Conservation (phyloP, 805 yeast genomes). For the Dipodascus geniculatus region DNA sequence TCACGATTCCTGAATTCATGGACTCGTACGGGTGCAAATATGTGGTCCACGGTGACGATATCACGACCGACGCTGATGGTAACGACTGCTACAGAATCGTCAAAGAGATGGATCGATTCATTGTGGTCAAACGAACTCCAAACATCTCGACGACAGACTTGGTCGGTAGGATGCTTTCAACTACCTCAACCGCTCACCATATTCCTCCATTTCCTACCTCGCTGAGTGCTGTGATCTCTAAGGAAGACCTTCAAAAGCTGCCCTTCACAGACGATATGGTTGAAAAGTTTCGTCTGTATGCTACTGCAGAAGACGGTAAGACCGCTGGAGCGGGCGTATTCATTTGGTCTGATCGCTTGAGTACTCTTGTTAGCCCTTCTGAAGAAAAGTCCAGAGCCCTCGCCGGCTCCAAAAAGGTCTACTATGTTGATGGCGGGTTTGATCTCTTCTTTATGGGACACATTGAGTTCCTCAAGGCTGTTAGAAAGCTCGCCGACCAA, state of each 20-base stretch:
- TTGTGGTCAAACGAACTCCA: slow-evolving; percentile 87
- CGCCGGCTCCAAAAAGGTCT: slow-evolving; percentile 17
- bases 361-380: slow-evolving; percentile 14
- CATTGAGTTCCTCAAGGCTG: slow-evolving; percentile 52
- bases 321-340: slow-evolving; percentile 48
- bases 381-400: slow-evolving; percentile 7
- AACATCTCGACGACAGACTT: slow-evolving; percentile 92
- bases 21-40: slow-evolving; percentile 63
- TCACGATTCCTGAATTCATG: slow-evolving; percentile 75
- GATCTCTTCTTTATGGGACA: slow-evolving; percentile 93
- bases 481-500: slow-evolving; percentile 30
- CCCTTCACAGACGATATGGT: slow-evolving; percentile 28
- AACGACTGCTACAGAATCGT: slow-evolving; percentile 81
- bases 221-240: slow-evolving; percentile 11
- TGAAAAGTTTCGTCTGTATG: slow-evolving; percentile 40
- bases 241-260: slow-evolving; percentile 16
- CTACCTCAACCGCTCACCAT: slow-evolving; percentile 46
- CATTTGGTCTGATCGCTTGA: slow-evolving; percentile 26
- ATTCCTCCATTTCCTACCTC: slow-evolving; percentile 22
- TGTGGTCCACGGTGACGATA: slow-evolving; percentile 98
- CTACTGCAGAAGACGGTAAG: slow-evolving; percentile 52
- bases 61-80: slow-evolving; percentile 92
- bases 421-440: slow-evolving; percentile 73
- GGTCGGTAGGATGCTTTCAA: slow-evolving; percentile 73
- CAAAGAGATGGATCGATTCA: slow-evolving; percentile 74